Conservation (phyloP, 768 basidiomycete genomes). For the Sporobolomyces pararoseus region DNA sequence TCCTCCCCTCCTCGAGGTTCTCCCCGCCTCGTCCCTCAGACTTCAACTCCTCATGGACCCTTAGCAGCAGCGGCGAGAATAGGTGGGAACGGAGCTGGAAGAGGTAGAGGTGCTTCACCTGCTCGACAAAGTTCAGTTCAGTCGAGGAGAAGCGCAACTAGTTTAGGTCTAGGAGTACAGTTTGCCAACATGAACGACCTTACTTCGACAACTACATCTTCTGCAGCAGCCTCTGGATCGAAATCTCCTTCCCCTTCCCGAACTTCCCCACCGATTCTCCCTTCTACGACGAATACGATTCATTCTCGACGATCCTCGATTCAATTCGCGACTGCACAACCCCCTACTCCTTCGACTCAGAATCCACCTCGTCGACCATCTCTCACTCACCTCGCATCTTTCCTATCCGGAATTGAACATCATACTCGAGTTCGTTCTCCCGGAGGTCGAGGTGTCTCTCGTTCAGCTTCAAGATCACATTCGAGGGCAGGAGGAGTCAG, state of each 20-base stretch:
- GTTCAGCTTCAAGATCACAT: conserved; percentile 21
- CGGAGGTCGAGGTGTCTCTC: conserved; percentile 32
- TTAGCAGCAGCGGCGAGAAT: not conserved
- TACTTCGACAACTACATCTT: not conserved
- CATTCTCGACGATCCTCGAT: conserved; percentile 11
- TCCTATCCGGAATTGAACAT: conserved; percentile 38
- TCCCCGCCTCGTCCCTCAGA: conserved; percentile 10
- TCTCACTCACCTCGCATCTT: conserved; percentile 35
- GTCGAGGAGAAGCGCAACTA: conserved; percentile 13
- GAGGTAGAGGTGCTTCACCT: not conserved
- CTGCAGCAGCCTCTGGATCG: not conserved
- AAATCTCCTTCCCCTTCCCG: conserved; percentile 7
- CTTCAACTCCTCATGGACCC: conserved; percentile 13
- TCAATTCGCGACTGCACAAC: not conserved
- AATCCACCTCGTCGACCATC: conserved; percentile 18
- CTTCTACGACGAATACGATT: not conserved
- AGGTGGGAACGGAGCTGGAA: not conserved
- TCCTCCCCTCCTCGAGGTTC: conserved; percentile 15
- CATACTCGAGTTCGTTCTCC: conserved; percentile 35
- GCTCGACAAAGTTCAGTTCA: conserved; percentile 16
- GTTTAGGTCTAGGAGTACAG: conserved; percentile 29
- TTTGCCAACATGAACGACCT: conserved; percentile 35
- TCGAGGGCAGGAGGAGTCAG: conserved; percentile 6
- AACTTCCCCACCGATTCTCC: not conserved
- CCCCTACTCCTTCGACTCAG: conserved; percentile 1